Conservation (phyloP, 106 monocot species). For the Acanthochlamys bracteata region DNA sequence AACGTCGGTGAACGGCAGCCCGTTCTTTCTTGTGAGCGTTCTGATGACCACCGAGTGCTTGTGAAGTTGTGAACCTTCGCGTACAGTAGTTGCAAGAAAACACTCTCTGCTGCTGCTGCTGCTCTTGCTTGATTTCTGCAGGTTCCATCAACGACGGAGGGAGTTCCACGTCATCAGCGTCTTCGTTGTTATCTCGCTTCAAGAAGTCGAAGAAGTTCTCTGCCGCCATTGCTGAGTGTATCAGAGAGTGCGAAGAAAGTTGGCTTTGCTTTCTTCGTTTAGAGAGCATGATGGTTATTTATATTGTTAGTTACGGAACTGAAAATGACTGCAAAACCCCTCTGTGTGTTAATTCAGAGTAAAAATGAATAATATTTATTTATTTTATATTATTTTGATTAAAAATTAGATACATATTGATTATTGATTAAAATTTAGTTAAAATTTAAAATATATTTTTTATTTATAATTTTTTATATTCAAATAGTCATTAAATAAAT, state of each 20-base stretch:
- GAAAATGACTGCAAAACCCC: too few species aligned
- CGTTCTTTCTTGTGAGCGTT: slow-evolving; percentile 67
- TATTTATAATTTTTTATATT: too few species aligned
- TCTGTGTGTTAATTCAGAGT: too few species aligned
- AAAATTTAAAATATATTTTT: too few species aligned
- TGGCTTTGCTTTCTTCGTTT: background rate
- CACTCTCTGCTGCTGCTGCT: background rate
- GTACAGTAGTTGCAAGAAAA: slow-evolving; percentile 51
- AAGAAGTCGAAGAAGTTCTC: slow-evolving; percentile 16
- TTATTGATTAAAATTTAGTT: too few species aligned
- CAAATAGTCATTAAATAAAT: too few species aligned
- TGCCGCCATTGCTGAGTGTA: background rate
- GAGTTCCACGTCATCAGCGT: background rate
- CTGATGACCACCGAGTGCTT: slow-evolving; percentile 68
- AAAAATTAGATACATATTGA: too few species aligned
- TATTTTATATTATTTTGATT: too few species aligned
- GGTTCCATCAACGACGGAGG: background rate
- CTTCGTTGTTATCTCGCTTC: background rate
- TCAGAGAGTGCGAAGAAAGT: background rate
- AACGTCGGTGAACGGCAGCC: slow-evolving; percentile 11
- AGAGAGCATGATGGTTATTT: background rate
- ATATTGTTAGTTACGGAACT: too few species aligned
- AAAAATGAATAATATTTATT: too few species aligned
- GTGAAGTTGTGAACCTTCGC: slow-evolving; percentile 43
- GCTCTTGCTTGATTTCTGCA: background rate